Base-by-base conservation (phyloP, 306 rosid species). In the Vicia villosa region DNA sequence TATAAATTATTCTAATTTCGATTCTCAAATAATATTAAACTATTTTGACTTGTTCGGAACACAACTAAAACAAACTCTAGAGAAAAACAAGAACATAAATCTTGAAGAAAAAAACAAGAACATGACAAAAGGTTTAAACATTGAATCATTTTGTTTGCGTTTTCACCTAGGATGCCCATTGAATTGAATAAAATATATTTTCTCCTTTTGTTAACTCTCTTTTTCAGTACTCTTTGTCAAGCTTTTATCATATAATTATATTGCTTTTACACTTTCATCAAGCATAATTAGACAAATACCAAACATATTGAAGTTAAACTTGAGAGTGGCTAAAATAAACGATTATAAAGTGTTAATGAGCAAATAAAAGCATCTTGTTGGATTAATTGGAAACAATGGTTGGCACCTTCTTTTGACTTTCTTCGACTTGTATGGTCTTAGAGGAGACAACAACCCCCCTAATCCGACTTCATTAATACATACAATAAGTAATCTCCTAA, bases 361-460 rank as follows among this genome's bases (percentile, higher is more conserved):
- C 38, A 68, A 73, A 69, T 57, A 47, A 84, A 75, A 73, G 82
- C 73, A 81, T 66, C 45, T 62, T 89, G 92, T 84, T 84, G 69
- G 86, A 79, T 80, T 83, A 75, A 77, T 51, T 62, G 87, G 91
- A 78, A 83, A 79, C 98, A 86, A 20, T 8, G 46, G 30, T 46
- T 42, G 66, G 75, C 82, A 75, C 78, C 72, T 61, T 81, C 79
- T 86, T 77, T 80, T 82, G 88, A 90, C 92, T 84, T 87, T 84
- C 59, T 28, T 36, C 37, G 60, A 62, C 66, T 79, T 83, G 82
- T 74, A 73, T 73, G 78, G 74, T 79, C 32, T 65, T 70, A 9
- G 36, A 21, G 84, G 86, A 49, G 83, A 81, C 89, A 79, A 45
- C 8, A 30, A 28, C 74, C 46, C 82, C 77, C 79, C 37, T n/a